Percentiles rank a stretch among this genome's conserved stretches.
Evolutionary conservation across 73 alveolate species (phyloP).

Genomic region (Paramecium caudatum): DNA sequence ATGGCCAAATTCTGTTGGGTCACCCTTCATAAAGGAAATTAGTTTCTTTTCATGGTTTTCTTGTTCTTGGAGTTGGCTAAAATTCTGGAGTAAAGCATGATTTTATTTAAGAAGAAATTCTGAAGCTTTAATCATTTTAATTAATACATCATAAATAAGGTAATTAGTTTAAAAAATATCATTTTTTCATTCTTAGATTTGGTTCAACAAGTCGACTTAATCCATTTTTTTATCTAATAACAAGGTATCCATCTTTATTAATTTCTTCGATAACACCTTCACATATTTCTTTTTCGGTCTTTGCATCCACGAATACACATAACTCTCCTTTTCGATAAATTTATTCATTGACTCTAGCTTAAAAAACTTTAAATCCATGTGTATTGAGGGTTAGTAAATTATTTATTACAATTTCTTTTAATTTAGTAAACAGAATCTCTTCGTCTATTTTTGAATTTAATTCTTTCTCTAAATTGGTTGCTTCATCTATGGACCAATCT

Average conservation of each 20-base stretch:
- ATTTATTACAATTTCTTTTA: neutral
- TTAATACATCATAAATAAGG: too few species aligned
- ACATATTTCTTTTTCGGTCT: neutral
- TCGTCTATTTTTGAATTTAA: neutral
- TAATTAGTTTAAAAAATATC: too few species aligned
- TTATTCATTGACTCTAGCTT: neutral
- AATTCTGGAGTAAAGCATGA: slow-evolving; percentile 43
- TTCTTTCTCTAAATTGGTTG: neutral
- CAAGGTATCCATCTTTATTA: slow-evolving; percentile 3
- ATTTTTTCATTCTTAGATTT: neutral
- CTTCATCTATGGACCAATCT: slow-evolving; percentile 2
- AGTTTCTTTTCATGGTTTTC: slow-evolving; percentile 19
- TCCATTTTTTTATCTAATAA: slow-evolving; percentile 51
- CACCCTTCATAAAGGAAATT: slow-evolving; percentile 71
- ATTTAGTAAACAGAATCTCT: neutral
- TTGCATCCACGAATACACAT: neutral
- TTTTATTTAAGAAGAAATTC: slow-evolving; percentile 52
- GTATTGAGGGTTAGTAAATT: neutral
- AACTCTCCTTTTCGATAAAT: slow-evolving; percentile 1
- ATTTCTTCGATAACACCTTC: slow-evolving; percentile 9
- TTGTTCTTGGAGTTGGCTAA: slow-evolving; percentile 37
- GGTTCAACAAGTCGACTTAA: neutral
- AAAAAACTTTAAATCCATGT: slow-evolving; percentile 2
- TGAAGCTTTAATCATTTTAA: slow-evolving; percentile 74
- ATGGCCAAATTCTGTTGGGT: slow-evolving; percentile 74